phyloP scores from a whole-genome alignment of 306 rosid species.

The Pyrus betulifolia region DNA sequence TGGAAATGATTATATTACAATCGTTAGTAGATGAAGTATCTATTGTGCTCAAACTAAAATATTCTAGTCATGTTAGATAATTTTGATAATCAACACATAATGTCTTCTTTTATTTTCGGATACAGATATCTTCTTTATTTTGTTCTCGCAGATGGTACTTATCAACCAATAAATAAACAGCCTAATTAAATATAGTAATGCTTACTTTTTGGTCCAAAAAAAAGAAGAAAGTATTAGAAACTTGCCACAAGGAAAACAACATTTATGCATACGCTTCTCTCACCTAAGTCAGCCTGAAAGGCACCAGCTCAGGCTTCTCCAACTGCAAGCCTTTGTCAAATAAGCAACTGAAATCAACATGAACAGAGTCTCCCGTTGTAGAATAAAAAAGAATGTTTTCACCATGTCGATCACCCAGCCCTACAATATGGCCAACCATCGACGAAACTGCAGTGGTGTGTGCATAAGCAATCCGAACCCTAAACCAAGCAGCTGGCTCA shows the following conservation, averaged over 20 bases:
- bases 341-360: conserved; percentile 96
- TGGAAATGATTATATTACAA: background rate
- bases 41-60: background rate
- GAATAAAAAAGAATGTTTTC: conserved; percentile 97
- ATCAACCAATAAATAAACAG: background rate
- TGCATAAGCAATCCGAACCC: conserved; percentile 91
- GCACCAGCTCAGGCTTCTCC: conserved; percentile 80
- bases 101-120: background rate
- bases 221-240: background rate
- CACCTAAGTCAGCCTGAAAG: conserved; percentile 95
- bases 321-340: conserved; percentile 94
- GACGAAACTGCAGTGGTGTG: conserved; percentile 99
- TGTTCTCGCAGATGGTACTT: background rate
- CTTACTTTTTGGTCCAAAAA: too few species aligned
- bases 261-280: conserved; percentile 11
- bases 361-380: conserved; percentile 91
- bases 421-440: conserved; percentile 98
- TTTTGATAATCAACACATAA: background rate
- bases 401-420: conserved; percentile 93
- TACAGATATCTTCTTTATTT: background rate
- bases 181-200: background rate
- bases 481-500: conserved; percentile 99
- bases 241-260: background rate
- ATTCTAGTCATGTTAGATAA: background rate
- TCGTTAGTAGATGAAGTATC: background rate